A percentile compares a stretch with the other conserved stretches of the same genome.
These are phyloP conservation scores for Endoconidiophora laricicola DNA, from an alignment of 2,329 filamentous ascomycete genomes.

Conservation along the genomic window DNA sequence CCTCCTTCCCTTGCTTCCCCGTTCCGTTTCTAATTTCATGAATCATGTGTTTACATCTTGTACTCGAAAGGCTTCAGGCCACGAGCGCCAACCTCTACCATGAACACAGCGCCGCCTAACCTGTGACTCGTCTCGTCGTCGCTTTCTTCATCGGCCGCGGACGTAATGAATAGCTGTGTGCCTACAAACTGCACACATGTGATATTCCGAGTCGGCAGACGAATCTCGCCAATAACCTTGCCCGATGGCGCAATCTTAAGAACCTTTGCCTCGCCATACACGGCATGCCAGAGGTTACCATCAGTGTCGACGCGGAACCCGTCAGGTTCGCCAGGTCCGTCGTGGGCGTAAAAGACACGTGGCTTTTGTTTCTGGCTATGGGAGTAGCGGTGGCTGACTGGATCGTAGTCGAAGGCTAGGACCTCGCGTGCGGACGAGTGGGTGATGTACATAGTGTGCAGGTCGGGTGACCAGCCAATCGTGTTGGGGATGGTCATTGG, in stretches of 20 bases:
- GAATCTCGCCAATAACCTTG: conserved; percentile 55
- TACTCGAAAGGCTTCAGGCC: conserved; percentile 50
- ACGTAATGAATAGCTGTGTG: conserved; percentile 61
- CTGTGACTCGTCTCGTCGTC: conserved; percentile 42
- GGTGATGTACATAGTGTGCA: conserved; percentile 65
- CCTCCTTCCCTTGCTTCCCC: background rate
- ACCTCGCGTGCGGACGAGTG: conserved; percentile 59
- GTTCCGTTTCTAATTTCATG: background rate
- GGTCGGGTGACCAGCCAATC: conserved; percentile 60
- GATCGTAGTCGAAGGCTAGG: conserved; percentile 57
- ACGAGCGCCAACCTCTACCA: conserved; percentile 56
- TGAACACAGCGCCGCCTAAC: conserved; percentile 56
- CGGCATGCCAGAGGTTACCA: conserved; percentile 75
- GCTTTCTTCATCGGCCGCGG: conserved; percentile 48
- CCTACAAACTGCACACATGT: conserved; percentile 73
- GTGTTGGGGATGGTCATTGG: conserved; percentile 77
- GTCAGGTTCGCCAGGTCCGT: conserved; percentile 51
- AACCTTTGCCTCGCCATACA: conserved; percentile 65
- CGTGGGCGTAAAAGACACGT: conserved; percentile 56
- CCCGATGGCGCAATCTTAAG: conserved; percentile 57
- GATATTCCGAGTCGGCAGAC: conserved; percentile 59
- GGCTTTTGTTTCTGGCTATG: conserved; percentile 28
- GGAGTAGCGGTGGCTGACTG: conserved; percentile 43
- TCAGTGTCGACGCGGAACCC: conserved; percentile 72
- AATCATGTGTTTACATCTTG: conserved; percentile 25